Evolutionary conservation across 345 rosid species (phyloP).

Genomic region (Euphorbia tirucalli): DNA sequence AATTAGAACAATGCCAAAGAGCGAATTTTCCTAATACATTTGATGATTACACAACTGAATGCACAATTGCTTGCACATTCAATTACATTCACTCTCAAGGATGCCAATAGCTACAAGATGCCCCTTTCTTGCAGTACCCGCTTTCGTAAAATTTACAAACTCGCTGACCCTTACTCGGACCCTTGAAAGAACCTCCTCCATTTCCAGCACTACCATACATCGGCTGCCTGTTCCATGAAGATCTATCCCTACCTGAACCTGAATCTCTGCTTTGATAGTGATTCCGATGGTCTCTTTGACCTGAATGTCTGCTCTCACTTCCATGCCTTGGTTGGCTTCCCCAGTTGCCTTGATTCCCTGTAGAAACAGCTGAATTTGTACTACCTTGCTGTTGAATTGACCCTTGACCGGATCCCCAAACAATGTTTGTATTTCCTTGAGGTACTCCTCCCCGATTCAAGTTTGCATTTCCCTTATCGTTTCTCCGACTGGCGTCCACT

Average conservation of each 20-base stretch:
- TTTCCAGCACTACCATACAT: slow-evolving; percentile 31
- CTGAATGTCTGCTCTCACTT: slow-evolving; percentile 38
- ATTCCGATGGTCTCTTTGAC: slow-evolving; percentile 48
- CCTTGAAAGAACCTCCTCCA: slow-evolving; percentile 48
- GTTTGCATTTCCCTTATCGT: slow-evolving; percentile 43
- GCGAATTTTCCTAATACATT: slow-evolving; percentile 23
- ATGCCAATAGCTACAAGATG: slow-evolving; percentile 76
- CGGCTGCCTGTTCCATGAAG: slow-evolving; percentile 42
- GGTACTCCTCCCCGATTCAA: slow-evolving; percentile 27
- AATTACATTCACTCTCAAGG: slow-evolving; percentile 32
- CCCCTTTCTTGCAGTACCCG: slow-evolving; percentile 77
- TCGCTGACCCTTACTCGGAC: slow-evolving; percentile 66
- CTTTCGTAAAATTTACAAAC: slow-evolving; percentile 73
- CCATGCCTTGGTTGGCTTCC: slow-evolving; percentile 55
- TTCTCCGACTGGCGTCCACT: slow-evolving; percentile 33
- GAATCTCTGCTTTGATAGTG: slow-evolving; percentile 46
- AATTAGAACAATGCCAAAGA: slow-evolving; percentile 19
- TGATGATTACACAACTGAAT: slow-evolving; percentile 30
- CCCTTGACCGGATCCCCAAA: slow-evolving; percentile 42
- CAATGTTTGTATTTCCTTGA: slow-evolving; percentile 26
- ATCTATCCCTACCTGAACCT: slow-evolving; percentile 50
- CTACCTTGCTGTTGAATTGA: slow-evolving; percentile 35
- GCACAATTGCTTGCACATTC: too few relatives aligned
- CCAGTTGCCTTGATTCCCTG: slow-evolving; percentile 36
- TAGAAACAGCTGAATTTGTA: slow-evolving; percentile 27